Evolutionary conservation across 1,139 yeast genomes (phyloP).

Genomic region (Debaryomyces nepalensis): DNA sequence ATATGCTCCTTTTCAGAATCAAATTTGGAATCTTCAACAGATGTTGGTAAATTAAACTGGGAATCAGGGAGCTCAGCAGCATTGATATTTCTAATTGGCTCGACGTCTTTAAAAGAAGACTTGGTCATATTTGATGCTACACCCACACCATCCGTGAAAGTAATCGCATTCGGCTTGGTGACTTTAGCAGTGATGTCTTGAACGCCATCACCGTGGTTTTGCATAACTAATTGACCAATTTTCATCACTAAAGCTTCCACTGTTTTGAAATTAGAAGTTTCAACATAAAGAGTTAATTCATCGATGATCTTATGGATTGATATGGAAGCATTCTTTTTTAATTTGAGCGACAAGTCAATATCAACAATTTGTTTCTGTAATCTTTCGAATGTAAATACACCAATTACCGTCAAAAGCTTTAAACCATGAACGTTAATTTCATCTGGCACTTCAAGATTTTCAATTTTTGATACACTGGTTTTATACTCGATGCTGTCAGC

Average conservation of each 20-base stretch:
- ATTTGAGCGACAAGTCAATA: conserved; percentile 55
- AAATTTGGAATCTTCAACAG: conserved; percentile 21
- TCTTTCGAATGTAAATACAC: conserved; percentile 90
- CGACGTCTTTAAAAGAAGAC: conserved; percentile 34
- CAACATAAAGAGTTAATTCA: conserved; percentile 61
- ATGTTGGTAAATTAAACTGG: conserved; percentile 45
- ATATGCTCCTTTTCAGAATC: conserved; percentile 40
- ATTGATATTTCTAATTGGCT: conserved; percentile 25
- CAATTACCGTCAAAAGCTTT: conserved; percentile 74
- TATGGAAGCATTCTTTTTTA: conserved; percentile 42
- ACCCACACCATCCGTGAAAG: conserved; percentile 88
- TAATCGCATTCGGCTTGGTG: conserved; percentile 86
- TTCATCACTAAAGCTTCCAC: conserved; percentile 88
- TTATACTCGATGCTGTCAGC: conserved; percentile 54
- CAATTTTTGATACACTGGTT: conserved; percentile 31
- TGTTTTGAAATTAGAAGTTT: conserved; percentile 78
- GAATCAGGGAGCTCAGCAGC: conserved; percentile 2
- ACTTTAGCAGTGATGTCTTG: conserved; percentile 59
- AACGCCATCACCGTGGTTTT: conserved; percentile 40
- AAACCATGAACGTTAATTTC: conserved; percentile 55
- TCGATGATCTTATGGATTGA: conserved; percentile 46
- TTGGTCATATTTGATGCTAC: conserved; percentile 65
- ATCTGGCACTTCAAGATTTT: conserved; percentile 36
- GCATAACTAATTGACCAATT: conserved; percentile 66
- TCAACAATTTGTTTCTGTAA: conserved; percentile 75